phyloP scores from a whole-genome alignment of 306 rosid species.

The Hippophae gyantsensis region DNA sequence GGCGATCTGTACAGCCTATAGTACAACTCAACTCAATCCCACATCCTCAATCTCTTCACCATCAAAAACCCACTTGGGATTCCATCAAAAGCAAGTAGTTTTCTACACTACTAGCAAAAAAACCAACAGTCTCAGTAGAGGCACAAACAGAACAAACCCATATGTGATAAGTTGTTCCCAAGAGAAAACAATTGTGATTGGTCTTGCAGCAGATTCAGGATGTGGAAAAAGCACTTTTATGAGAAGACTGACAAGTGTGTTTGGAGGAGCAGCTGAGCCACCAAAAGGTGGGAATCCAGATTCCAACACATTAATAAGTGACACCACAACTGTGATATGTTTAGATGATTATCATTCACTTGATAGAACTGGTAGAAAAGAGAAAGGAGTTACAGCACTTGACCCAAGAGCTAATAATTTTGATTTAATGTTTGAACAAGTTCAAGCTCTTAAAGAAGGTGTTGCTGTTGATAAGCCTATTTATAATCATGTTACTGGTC shows the following conservation, averaged over 20 bases:
- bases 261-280: slow-evolving; percentile 93
- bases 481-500: slow-evolving; percentile 91
- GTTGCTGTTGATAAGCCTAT: slow-evolving; percentile 71
- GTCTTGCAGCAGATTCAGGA: slow-evolving; percentile 94
- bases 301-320: slow-evolving; percentile 91
- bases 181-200: slow-evolving; percentile 80
- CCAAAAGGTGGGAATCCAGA: slow-evolving; percentile 96
- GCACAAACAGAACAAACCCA: slow-evolving; percentile 6
- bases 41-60: slow-evolving; percentile 52
- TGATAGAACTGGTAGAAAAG: slow-evolving; percentile 89
- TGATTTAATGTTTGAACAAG: slow-evolving; percentile 96
- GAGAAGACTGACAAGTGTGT: slow-evolving; percentile 92
- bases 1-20: slow-evolving; percentile 77
- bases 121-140: slow-evolving; percentile 5
- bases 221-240: slow-evolving; percentile 98
- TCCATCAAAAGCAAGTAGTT: slow-evolving; percentile 63
- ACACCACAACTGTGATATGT: slow-evolving; percentile 92
- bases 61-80: slow-evolving; percentile 52
- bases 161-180: slow-evolving; percentile 54
- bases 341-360: slow-evolving; percentile 92
- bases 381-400: slow-evolving; percentile 92
- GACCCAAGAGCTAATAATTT: slow-evolving; percentile 90
- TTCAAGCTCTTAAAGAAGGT: slow-evolving; percentile 75
- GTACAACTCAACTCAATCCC: slow-evolving; percentile 66
- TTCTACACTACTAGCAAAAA: slow-evolving; percentile 47